Evolutionary conservation across 257 asterid genomes (phyloP).

Genomic region (Salvia miltiorrhiza): DNA sequence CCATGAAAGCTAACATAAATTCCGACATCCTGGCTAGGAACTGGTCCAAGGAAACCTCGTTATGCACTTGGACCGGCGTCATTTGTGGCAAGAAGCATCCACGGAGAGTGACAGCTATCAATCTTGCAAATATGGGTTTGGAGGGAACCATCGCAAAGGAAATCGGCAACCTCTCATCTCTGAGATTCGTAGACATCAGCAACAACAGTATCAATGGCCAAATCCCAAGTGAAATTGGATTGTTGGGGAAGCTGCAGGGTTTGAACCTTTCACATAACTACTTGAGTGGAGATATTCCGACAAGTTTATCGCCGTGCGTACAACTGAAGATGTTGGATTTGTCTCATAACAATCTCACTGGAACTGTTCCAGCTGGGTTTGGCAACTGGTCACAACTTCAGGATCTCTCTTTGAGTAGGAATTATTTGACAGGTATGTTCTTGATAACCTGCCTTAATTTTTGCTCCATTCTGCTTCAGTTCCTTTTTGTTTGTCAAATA

Average conservation of each 20-base stretch:
- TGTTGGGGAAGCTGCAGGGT: not conserved
- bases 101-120: not conserved
- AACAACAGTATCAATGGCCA: not conserved
- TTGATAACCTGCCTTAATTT: not conserved
- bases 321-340: not conserved
- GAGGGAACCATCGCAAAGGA: not conserved
- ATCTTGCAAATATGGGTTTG: not conserved
- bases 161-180: conserved; percentile 14
- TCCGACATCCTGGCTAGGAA: not conserved
- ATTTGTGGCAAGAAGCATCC: not conserved
- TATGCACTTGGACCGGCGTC: conserved; percentile 21
- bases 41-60: conserved; percentile 14
- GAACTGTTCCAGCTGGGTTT: not conserved
- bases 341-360: not conserved
- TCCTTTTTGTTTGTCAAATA: not conserved
- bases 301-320: not conserved
- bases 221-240: not conserved
- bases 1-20: not conserved
- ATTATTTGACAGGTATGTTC: not conserved
- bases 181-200: not conserved
- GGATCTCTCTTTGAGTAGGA: not conserved
- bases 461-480: too few species aligned
- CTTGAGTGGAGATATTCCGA: not conserved
- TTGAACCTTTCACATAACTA: not conserved
- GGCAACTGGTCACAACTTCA: not conserved